Evolutionary conservation across 2,329 filamentous ascomycete genomes (phyloP).

Genomic region (Diaporthe sp.): DNA sequence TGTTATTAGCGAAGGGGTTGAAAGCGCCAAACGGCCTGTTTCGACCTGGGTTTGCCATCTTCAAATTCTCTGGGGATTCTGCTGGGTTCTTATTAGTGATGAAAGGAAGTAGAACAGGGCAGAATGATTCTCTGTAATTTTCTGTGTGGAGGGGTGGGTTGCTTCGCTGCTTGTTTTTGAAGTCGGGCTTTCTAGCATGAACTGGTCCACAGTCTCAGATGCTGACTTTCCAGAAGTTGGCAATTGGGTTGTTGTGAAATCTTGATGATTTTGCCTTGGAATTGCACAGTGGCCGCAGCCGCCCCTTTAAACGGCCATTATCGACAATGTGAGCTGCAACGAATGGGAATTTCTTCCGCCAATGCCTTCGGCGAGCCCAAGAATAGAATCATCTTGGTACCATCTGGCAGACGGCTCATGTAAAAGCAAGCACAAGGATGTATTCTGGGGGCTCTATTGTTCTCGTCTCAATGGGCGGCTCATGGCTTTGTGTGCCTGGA

Average conservation of each 20-base stretch:
- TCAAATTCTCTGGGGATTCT: background rate
- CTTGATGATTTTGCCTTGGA: background rate
- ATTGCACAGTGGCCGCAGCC: background rate
- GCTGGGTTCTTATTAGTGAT: background rate
- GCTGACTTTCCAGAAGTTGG: slow-evolving; percentile 8
- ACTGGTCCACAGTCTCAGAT: slow-evolving; percentile 16
- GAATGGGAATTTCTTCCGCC: background rate
- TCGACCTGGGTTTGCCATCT: background rate
- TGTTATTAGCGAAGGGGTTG: background rate
- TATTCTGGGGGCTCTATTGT: background rate
- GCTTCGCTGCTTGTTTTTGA: background rate
- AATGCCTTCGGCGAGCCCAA: background rate
- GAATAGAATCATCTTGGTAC: background rate
- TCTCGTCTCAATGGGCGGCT: background rate
- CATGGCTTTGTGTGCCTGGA: background rate
- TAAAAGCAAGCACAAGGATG: background rate
- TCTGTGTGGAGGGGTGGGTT: background rate
- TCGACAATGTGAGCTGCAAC: background rate
- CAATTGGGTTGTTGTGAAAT: background rate
- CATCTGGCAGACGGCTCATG: background rate
- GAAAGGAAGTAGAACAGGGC: background rate
- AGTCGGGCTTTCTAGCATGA: background rate
- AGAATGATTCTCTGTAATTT: background rate
- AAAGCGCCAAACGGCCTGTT: background rate
- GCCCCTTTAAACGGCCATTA: background rate